Conservation (phyloP, 345 rosid species). For the Pugionium cornutum region DNA sequence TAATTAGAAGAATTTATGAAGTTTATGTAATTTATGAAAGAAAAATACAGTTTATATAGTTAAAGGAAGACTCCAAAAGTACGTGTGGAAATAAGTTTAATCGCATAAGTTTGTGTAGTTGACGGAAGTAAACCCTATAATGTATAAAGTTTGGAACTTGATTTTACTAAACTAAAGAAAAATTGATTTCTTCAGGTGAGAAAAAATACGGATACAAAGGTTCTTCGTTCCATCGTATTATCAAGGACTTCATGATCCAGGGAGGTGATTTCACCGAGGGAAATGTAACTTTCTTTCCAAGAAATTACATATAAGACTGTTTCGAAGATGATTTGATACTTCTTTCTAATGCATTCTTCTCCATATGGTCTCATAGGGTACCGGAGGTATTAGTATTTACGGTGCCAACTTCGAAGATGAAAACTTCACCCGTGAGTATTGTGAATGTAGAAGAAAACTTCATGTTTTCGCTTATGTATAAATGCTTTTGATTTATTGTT, state of each 20-base stretch:
- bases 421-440: conserved; percentile 64
- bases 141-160: conserved; percentile 1
- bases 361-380: conserved; percentile 58
- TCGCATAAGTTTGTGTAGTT: too few species aligned
- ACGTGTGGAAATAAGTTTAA: too few species aligned
- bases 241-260: conserved; percentile 87
- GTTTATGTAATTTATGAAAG: too few species aligned
- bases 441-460: too few species aligned
- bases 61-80: too few species aligned
- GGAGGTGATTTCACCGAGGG: conserved; percentile 84
- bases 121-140: too few species aligned
- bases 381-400: conserved; percentile 86
- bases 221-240: conserved; percentile 80
- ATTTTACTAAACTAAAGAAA: background rate
- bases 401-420: conserved; percentile 82
- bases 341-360: background rate
- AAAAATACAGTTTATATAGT: too few species aligned
- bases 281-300: conserved; percentile 48
- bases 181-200: conserved; percentile 58
- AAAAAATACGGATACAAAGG: conserved; percentile 77
- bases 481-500: too few species aligned
- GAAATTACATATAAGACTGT: background rate
- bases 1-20: too few species aligned
- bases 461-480: too few species aligned
- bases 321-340: background rate